A percentile compares a stretch with the other conserved stretches of the same genome.
Conservation (phyloP, 257 asterid genomes). For the Asclepias syriaca region DNA sequence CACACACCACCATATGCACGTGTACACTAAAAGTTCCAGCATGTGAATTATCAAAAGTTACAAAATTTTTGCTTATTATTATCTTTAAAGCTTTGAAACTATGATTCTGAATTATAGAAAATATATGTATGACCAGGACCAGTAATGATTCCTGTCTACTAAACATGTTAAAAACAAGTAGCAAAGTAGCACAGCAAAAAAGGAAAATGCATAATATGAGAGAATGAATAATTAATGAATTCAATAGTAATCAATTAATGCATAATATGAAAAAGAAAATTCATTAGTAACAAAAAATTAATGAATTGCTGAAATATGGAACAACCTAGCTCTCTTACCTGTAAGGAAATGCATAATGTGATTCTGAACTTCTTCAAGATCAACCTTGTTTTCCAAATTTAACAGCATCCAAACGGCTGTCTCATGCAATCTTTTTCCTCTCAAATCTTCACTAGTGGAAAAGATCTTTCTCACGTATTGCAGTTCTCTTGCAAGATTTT, state of each 20-base stretch:
- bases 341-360: slow-evolving; percentile 55
- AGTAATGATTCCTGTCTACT: background rate
- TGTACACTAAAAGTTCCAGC: background rate
- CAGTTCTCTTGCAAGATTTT: slow-evolving; percentile 72
- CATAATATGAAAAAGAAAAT: too few species aligned
- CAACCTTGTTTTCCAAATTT: slow-evolving; percentile 52
- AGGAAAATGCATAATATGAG: background rate
- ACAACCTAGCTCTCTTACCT: slow-evolving; percentile 37
- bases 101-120: background rate
- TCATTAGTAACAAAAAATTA: background rate
- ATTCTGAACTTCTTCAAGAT: slow-evolving; percentile 56
- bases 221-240: too few species aligned
- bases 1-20: background rate
- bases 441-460: slow-evolving; percentile 61
- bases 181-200: background rate
- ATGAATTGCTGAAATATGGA: background rate
- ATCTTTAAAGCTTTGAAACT: background rate
- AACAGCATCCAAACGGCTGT: slow-evolving; percentile 55
- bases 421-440: slow-evolving; percentile 74
- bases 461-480: slow-evolving; percentile 74
- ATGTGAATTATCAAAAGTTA: background rate
- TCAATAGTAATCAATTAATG: too few species aligned
- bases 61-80: background rate
- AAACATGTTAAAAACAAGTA: background rate
- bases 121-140: background rate